phyloP scores from a whole-genome alignment of 75 land plant species.

The Isoetes taiwanensis region DNA sequence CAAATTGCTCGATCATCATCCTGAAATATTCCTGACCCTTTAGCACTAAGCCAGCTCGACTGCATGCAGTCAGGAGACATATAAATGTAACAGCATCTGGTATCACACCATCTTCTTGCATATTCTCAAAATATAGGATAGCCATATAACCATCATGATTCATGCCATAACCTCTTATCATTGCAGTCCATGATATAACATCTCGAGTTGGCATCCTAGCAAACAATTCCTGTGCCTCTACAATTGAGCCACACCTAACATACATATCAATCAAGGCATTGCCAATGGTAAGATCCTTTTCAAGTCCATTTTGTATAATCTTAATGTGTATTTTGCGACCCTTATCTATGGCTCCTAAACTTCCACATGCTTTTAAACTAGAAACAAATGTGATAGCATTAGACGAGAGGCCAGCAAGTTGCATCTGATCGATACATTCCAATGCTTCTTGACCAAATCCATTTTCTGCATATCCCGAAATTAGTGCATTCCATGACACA shows the following conservation, averaged over 20 bases:
- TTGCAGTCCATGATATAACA: conserved; percentile 56
- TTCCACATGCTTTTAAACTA: conserved; percentile 3
- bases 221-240: conserved; percentile 43
- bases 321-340: conserved; percentile 3
- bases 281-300: conserved; percentile 27
- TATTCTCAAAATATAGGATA: conserved; percentile 27
- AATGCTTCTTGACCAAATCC: conserved; percentile 9
- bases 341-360: background rate
- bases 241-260: conserved; percentile 49
- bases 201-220: conserved; percentile 41
- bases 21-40: too few species aligned
- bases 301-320: conserved; percentile 35
- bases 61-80: conserved; percentile 45
- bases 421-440: background rate
- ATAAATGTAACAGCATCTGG: conserved; percentile 59
- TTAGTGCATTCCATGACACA: conserved; percentile 14
- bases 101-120: conserved; percentile 31
- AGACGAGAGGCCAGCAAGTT: background rate
- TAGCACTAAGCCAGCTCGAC: conserved; percentile 35
- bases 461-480: conserved; percentile 14
- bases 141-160: conserved; percentile 42
- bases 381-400: background rate
- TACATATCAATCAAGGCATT: conserved; percentile 53
- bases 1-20: too few species aligned
- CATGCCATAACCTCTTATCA: conserved; percentile 52